These are phyloP conservation scores for Gossypium aridum DNA, from an alignment of 441 rosid genomes.

Conservation along the genomic window DNA sequence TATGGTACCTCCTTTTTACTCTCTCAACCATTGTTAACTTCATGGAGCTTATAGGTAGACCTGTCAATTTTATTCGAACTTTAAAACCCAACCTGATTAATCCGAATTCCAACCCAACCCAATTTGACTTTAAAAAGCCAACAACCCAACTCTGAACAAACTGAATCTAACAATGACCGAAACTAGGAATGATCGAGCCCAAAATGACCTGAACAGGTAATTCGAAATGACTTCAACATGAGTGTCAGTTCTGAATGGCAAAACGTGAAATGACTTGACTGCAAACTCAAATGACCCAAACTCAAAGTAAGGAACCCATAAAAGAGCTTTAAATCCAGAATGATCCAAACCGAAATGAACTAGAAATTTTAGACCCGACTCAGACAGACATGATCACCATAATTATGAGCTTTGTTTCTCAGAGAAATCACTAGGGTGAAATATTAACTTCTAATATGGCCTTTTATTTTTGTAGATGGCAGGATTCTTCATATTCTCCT, in stretches of 20 bases:
- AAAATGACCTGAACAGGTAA: no score
- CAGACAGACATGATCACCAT: neutral
- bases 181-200: no score
- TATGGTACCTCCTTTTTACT: slow-evolving; percentile 24
- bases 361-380: no score
- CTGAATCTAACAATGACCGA: no score
- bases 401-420: neutral
- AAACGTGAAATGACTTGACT: no score
- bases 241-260: no score
- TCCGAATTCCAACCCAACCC: neutral
- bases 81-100: neutral
- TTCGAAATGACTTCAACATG: no score
- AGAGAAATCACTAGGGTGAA: neutral
- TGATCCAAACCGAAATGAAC: neutral
- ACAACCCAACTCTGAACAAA: no score
- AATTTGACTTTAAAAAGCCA: no score
- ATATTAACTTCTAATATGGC: neutral
- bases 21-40: neutral
- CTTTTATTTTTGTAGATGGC: slow-evolving; percentile 31
- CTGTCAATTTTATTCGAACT: neutral
- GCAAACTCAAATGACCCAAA: no score
- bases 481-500: slow-evolving; percentile 39
- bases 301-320: no score
- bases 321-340: neutral
- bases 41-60: neutral